Conservation (phyloP, 805 yeast species). For the Saccharomycopsis sp. region DNA sequence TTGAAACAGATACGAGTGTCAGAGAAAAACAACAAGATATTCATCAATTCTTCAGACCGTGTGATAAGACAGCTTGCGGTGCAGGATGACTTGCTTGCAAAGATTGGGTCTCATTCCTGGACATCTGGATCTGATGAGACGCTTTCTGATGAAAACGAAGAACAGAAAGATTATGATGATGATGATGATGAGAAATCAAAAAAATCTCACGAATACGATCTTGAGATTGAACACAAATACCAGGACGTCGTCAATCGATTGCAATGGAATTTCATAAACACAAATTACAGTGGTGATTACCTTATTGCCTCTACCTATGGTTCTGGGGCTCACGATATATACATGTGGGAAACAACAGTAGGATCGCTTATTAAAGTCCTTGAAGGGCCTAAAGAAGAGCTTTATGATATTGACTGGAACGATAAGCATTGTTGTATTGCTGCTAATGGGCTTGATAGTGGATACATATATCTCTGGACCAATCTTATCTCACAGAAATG, state of each 20-base stretch:
- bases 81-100: conserved; percentile 35
- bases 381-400: conserved; percentile 87
- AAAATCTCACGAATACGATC: conserved; percentile 30
- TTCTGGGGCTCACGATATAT: conserved; percentile 74
- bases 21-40: conserved; percentile 52
- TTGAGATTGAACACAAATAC: conserved; percentile 72
- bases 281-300: conserved; percentile 73
- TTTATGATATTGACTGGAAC: conserved; percentile 85
- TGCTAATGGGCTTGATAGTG: conserved; percentile 82
- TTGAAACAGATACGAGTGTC: conserved; percentile 63
- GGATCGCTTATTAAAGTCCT: conserved; percentile 85
- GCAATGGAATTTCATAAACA: conserved; percentile 80
- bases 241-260: conserved; percentile 85
- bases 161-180: conserved; percentile 10
- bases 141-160: conserved; percentile 1
- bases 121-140: background rate
- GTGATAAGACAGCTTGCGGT: conserved; percentile 57
- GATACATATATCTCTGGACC: conserved; percentile 77
- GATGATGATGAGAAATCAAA: conserved; percentile 8
- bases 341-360: conserved; percentile 85
- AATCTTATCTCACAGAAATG: conserved; percentile 82
- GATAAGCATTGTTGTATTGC: conserved; percentile 64
- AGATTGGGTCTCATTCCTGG: background rate
- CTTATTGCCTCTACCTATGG: conserved; percentile 86
- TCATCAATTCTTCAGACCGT: conserved; percentile 72